Evolutionary conservation across 352 stramenopile genomes (phyloP), one percentile per base, ranked within the genome.

Genomic region (Globisporangium viniferum): DNA sequence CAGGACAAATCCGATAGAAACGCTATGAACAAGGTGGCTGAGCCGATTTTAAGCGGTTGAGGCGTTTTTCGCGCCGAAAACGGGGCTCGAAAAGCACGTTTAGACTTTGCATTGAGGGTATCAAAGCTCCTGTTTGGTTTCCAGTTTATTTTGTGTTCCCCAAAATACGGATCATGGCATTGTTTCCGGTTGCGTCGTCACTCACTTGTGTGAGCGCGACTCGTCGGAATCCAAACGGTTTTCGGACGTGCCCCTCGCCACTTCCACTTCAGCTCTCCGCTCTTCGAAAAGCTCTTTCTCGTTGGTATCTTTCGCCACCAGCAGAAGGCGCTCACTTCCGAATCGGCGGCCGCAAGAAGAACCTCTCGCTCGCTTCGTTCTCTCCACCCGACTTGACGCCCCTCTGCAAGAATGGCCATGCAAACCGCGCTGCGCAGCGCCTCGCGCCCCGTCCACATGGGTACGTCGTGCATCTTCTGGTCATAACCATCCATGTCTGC

Each of bases 201-300:
- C 29, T 2, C 54, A 20, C 35, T 15, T 29, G 5, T 59, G 10
- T 59, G 27, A 12, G 24, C 9, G 14, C n/a, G 8, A 2, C 55
- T 41, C 54, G 55, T 61, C 55, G 39, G 58, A 64, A 64, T 64
- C 58, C 24, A 54, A 64, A 64, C 58, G 36, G 58, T 64, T 64
- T 64, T 55, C 58, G 36, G 36, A 64, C 58, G 58, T 64, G 58
- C 27, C 36, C 3, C 12, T n/a, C 56, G 41, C 15, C 9, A 48
- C 51, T 59, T 61, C 49, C 54, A 41, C 54, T 51, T 51, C 44
- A 51, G 44, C 44, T 51, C 44, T 51, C 24, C 6, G 14, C 41
- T 51, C 29, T 61, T 61, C 29, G 24, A 46, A 39, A 59, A 59
- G 54, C 54, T 59, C 54, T 35, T 41, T 35, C 54, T 59, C 54